Percentiles rank a stretch among this genome's conserved stretches.
These are phyloP conservation scores for Fusarium pininemorale DNA, from an alignment of 2,329 filamentous ascomycete species.

Conservation along the genomic window DNA sequence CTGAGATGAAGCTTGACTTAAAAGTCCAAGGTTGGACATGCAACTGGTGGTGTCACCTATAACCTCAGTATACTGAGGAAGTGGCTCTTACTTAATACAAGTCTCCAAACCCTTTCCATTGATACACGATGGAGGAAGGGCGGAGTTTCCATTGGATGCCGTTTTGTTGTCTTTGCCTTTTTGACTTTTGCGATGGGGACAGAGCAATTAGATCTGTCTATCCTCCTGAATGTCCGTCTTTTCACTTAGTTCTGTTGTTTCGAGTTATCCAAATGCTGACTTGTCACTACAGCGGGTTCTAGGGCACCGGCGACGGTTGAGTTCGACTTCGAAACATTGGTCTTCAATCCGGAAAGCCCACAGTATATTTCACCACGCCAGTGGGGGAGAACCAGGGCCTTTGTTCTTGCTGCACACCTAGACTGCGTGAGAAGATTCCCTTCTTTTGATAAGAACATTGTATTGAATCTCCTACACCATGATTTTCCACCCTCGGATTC, in stretches of 20 bases:
- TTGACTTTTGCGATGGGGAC: slow-evolving; percentile 6
- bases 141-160: neutral
- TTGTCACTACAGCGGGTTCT: neutral
- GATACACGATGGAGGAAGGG: neutral
- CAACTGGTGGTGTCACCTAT: neutral
- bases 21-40: neutral
- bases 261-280: neutral
- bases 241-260: neutral
- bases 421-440: neutral
- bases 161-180: slow-evolving; percentile 10
- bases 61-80: neutral
- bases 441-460: neutral
- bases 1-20: neutral
- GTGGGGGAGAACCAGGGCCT: neutral
- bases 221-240: neutral
- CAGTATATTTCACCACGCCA: slow-evolving; percentile 3
- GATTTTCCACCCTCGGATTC: neutral
- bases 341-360: slow-evolving; percentile 5
- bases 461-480: neutral
- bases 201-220: neutral
- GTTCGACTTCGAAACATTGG: neutral
- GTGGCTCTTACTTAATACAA: too few relatives aligned
- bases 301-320: neutral
- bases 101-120: too few relatives aligned
- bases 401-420: neutral